phyloP scores from a whole-genome alignment of 2,329 filamentous ascomycete species.

The Botrytis hyacinthi region DNA sequence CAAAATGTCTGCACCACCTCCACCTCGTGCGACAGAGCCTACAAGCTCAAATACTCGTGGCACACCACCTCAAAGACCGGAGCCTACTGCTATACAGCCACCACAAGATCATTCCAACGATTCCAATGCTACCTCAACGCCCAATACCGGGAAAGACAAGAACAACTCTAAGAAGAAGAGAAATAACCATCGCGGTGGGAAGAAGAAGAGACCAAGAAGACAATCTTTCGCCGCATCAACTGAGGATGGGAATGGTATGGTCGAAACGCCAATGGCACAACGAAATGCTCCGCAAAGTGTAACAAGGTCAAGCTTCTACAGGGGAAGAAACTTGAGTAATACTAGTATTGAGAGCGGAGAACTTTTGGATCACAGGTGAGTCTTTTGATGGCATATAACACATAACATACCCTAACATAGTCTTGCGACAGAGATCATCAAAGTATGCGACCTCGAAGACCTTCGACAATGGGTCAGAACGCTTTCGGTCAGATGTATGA shows the following conservation, averaged over 20 bases:
- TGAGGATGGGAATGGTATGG: slow-evolving; percentile 45
- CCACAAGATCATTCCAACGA: slow-evolving; percentile 18
- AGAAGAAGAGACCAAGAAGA: slow-evolving; percentile 71
- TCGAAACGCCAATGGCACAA: slow-evolving; percentile 40
- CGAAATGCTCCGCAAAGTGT: slow-evolving; percentile 35
- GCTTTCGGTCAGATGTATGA: slow-evolving; percentile 40
- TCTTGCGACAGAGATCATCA: slow-evolving; percentile 39
- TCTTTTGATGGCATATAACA: slow-evolving; percentile 17
- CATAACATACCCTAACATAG: slow-evolving; percentile 22
- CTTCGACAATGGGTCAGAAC: slow-evolving; percentile 47
- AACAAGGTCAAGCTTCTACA: slow-evolving; percentile 47
- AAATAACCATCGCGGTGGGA: slow-evolving; percentile 72
- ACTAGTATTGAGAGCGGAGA: slow-evolving; percentile 88
- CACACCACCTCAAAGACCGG: slow-evolving; percentile 27
- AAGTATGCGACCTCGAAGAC: slow-evolving; percentile 61
- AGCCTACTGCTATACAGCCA: slow-evolving; percentile 32
- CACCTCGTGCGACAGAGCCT: slow-evolving; percentile 23
- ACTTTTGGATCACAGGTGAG: slow-evolving; percentile 79
- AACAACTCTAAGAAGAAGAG: slow-evolving; percentile 57
- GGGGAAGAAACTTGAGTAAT: slow-evolving; percentile 65
- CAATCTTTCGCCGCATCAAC: slow-evolving; percentile 74
- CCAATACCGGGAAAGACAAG: slow-evolving; percentile 20
- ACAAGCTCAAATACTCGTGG: slow-evolving; percentile 22
- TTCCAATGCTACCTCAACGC: slow-evolving; percentile 28
- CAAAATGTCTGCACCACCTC: slow-evolving; percentile 30